phyloP scores from a whole-genome alignment of 306 rosid species.

The Cucurbita moschata region DNA sequence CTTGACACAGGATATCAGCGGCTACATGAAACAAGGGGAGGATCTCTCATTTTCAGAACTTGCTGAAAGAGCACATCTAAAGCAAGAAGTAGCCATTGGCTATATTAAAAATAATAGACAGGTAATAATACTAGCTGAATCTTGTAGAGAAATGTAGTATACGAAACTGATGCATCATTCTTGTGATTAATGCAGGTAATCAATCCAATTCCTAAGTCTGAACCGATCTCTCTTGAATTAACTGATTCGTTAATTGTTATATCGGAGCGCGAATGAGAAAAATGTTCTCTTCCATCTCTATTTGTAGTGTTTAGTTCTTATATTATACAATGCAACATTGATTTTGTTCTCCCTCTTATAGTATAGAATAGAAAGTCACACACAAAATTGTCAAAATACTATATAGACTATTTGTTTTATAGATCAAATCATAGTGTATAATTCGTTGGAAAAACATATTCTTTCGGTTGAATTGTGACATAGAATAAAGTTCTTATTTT shows the following conservation, averaged over 20 bases:
- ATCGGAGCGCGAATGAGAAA: slow-evolving; percentile 74
- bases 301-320: background rate
- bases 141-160: background rate
- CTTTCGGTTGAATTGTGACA: background rate
- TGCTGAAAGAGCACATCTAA: slow-evolving; percentile 60
- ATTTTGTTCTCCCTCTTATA: background rate
- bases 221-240: slow-evolving; percentile 62
- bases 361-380: background rate
- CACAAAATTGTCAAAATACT: background rate
- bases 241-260: slow-evolving; percentile 79
- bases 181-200: slow-evolving; percentile 49
- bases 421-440: background rate
- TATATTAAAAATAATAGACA: slow-evolving; percentile 61
- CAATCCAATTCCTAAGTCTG: slow-evolving; percentile 70
- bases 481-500: background rate
- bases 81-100: slow-evolving; percentile 94
- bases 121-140: slow-evolving; percentile 26
- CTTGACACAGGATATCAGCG: slow-evolving; percentile 53
- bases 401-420: background rate
- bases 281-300: background rate
- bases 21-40: slow-evolving; percentile 84
- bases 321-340: background rate
- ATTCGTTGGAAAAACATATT: background rate
- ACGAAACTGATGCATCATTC: slow-evolving; percentile 13
- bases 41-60: slow-evolving; percentile 76